A percentile compares a stretch with the other conserved stretches of the same genome.
These are phyloP conservation scores for Dryadomyces quercus-mongolicae DNA, from an alignment of 2,329 filamentous ascomycete genomes.

Conservation along the genomic window DNA sequence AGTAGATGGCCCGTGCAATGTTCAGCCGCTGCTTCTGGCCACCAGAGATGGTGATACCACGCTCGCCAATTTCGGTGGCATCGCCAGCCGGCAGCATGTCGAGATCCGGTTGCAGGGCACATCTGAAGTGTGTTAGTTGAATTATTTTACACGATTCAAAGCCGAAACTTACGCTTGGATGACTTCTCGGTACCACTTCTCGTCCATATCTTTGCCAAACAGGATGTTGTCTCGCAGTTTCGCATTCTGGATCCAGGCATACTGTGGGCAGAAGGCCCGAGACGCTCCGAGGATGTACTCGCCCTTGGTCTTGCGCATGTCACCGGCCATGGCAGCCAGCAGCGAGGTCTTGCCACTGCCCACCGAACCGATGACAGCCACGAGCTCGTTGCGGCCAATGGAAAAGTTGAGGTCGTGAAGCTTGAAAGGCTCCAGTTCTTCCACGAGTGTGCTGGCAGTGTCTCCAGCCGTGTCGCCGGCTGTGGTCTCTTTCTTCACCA, in stretches of 20 bases:
- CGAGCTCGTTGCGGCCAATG: slow-evolving; percentile 62
- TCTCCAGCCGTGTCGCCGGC: slow-evolving; percentile 28
- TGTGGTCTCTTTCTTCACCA: background rate
- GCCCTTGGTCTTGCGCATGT: slow-evolving; percentile 77
- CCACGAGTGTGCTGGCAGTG: slow-evolving; percentile 41
- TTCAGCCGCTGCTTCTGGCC: slow-evolving; percentile 93
- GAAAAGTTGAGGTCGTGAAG: slow-evolving; percentile 55
- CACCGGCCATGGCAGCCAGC: slow-evolving; percentile 77
- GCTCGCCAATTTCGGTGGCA: slow-evolving; percentile 84
- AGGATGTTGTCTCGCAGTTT: slow-evolving; percentile 80
- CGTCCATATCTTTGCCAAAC: slow-evolving; percentile 70
- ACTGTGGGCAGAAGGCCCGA: slow-evolving; percentile 87
- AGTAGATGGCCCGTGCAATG: slow-evolving; percentile 73
- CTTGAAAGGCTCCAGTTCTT: slow-evolving; percentile 57
- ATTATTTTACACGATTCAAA: background rate
- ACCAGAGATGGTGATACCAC: slow-evolving; percentile 88
- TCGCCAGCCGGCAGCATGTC: slow-evolving; percentile 91
- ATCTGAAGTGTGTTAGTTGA: slow-evolving; percentile 32
- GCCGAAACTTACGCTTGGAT: slow-evolving; percentile 50
- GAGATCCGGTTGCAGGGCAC: slow-evolving; percentile 72
- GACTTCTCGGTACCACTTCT: slow-evolving; percentile 72
- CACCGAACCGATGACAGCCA: slow-evolving; percentile 80
- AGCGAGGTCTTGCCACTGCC: slow-evolving; percentile 86
- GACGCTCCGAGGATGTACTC: slow-evolving; percentile 65
- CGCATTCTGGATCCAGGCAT: slow-evolving; percentile 94